Conservation (phyloP, 2,329 filamentous ascomycete species). For the Sporothrix curviconia region DNA sequence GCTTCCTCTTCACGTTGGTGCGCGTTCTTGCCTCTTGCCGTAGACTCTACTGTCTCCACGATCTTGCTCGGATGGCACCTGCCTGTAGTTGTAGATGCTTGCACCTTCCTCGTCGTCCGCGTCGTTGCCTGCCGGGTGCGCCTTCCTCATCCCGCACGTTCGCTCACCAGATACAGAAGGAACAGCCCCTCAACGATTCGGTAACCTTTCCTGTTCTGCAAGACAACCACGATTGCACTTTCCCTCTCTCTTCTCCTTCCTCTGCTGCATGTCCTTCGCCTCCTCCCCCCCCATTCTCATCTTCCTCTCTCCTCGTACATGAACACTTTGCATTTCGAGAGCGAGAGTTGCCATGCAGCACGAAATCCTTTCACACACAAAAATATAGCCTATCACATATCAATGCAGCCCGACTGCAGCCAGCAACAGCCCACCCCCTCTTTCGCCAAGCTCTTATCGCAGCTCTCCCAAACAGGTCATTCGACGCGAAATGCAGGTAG, state of each 20-base stretch:
- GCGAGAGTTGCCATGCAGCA: no score
- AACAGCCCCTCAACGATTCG: not conserved
- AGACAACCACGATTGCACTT: not conserved
- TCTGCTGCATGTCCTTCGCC: not conserved
- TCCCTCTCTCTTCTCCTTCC: not conserved
- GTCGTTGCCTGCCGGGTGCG: no score
- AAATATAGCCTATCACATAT: not conserved
- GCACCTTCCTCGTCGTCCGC: no score
- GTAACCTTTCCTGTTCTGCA: not conserved
- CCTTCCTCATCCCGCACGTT: no score
- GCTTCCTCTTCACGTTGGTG: no score
- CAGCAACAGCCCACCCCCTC: not conserved
- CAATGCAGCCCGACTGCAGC: no score
- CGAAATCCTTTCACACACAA: not conserved
- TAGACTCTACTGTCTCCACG: not conserved
- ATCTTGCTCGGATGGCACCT: not conserved
- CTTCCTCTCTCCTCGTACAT: no score
- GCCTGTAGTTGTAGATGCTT: no score
- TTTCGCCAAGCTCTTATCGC: not conserved
- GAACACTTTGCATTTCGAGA: no score
- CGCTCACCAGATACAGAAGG: not conserved
- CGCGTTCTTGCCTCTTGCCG: no score
- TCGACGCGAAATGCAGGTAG: conserved; percentile 1
- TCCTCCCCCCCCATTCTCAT: not conserved
- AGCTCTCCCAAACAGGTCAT: conserved; percentile 8